These are phyloP conservation scores for Suhomyces kilbournensis DNA, from an alignment of 805 yeast species.

Conservation along the genomic window DNA sequence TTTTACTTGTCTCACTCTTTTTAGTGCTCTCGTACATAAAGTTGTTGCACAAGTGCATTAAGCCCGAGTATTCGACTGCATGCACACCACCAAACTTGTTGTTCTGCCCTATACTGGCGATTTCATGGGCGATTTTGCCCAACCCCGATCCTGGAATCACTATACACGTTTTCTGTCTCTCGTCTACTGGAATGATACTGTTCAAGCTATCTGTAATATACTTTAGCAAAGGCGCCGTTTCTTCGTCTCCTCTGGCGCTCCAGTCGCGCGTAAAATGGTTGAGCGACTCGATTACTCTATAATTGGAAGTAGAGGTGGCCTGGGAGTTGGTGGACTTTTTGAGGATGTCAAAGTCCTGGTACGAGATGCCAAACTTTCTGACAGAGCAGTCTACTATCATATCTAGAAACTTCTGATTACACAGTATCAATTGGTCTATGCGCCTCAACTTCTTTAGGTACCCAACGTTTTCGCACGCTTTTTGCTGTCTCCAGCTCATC, in stretches of 20 bases:
- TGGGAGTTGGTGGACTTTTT: constrained; percentile 1
- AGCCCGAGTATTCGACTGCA: constrained; percentile 71
- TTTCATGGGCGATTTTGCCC: constrained; percentile 71
- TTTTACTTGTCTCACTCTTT: background rate
- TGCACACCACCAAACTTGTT: constrained; percentile 47
- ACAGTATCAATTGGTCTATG: constrained; percentile 46
- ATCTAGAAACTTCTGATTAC: constrained; percentile 48
- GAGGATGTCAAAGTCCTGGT: constrained; percentile 25
- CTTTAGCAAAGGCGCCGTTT: constrained; percentile 50
- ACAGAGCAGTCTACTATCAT: constrained; percentile 45
- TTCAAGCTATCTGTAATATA: constrained; percentile 49
- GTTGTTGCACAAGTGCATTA: constrained; percentile 71
- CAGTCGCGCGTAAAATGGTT: constrained; percentile 83
- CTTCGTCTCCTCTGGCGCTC: constrained; percentile 48
- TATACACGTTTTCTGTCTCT: constrained; percentile 44
- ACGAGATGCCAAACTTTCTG: constrained; percentile 42
- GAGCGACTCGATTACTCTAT: constrained; percentile 61
- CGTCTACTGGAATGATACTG: constrained; percentile 21
- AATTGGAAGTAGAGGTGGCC: constrained; percentile 18
- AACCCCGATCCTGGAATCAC: constrained; percentile 88
- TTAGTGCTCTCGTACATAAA: constrained; percentile 46
- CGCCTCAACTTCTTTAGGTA: constrained; percentile 50
- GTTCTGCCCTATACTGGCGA: constrained; percentile 30
- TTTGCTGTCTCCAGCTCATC: constrained; percentile 57
- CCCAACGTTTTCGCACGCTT: constrained; percentile 49